These are phyloP conservation scores for Lepidium aucheri DNA, from an alignment of 345 rosid genomes.

Conservation along the genomic window DNA sequence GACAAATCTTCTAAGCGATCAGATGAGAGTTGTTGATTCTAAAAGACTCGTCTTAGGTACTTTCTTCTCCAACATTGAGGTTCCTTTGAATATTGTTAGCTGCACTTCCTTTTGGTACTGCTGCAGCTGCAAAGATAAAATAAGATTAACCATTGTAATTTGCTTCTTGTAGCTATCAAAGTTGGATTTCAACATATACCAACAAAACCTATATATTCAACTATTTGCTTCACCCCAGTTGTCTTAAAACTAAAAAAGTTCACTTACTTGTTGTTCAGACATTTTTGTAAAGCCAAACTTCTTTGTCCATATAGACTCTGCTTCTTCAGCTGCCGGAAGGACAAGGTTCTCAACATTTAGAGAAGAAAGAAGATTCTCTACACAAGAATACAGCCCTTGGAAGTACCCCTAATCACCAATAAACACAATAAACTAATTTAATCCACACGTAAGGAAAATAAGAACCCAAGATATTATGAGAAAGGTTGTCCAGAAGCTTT, in stretches of 20 bases:
- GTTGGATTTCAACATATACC: too few species aligned
- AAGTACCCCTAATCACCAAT: constrained; percentile 61
- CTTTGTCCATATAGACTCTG: constrained; percentile 88
- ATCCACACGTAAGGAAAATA: neutral
- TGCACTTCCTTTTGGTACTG: constrained; percentile 58
- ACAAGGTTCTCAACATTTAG: constrained; percentile 77
- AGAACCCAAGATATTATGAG: neutral
- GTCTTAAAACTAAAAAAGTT: neutral
- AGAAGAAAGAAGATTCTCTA: constrained; percentile 65
- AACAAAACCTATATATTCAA: too few species aligned
- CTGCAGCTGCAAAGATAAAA: constrained; percentile 38
- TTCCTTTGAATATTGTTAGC: constrained; percentile 81
- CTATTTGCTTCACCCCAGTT: neutral
- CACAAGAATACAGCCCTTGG: constrained; percentile 76
- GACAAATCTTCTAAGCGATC: constrained; percentile 2
- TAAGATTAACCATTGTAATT: neutral
- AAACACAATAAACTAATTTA: neutral
- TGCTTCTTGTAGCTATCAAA: neutral
- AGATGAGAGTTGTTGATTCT: constrained; percentile 22
- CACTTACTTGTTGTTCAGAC: constrained; percentile 63
- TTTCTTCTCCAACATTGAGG: constrained; percentile 79
- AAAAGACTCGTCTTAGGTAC: constrained; percentile 26
- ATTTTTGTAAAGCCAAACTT: constrained; percentile 81
- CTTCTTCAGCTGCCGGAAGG: constrained; percentile 97
- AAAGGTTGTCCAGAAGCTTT: constrained; percentile 9